These are phyloP conservation scores for Neonectria sp. DNA, from an alignment of 2,329 filamentous ascomycete genomes.

Conservation along the genomic window DNA sequence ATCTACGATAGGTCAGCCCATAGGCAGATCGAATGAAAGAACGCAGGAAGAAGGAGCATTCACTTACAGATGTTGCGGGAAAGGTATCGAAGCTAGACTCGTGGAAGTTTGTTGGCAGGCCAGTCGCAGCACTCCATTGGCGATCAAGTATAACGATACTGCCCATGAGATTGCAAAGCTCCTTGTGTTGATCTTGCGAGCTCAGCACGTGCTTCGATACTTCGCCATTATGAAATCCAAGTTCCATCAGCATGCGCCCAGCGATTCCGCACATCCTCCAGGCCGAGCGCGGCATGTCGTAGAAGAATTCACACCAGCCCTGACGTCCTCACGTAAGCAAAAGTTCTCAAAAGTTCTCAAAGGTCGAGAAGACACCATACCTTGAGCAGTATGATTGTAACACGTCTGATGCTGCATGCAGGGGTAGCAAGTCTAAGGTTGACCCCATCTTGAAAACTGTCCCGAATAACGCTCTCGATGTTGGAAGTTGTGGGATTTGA, in stretches of 20 bases:
- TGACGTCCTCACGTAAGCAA: conserved; percentile 20
- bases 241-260: conserved; percentile 47
- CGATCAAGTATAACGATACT: conserved; percentile 9
- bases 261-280: conserved; percentile 49
- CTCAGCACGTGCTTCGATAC: conserved; percentile 38
- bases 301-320: conserved; percentile 37
- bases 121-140: conserved; percentile 15
- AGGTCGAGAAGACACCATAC: background rate
- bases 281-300: conserved; percentile 41
- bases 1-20: background rate
- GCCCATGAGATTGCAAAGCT: conserved; percentile 4
- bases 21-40: too few species aligned
- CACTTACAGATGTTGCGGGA: conserved; percentile 3
- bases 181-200: background rate
- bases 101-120: conserved; percentile 10
- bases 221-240: conserved; percentile 47
- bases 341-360: background rate
- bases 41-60: too few species aligned
- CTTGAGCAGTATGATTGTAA: background rate
- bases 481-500: background rate
- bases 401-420: conserved; percentile 8
- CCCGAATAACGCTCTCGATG: conserved; percentile 1
- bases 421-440: conserved; percentile 5
- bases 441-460: conserved; percentile 12
- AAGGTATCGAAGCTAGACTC: conserved; percentile 7